phyloP scores from a whole-genome alignment of 148 eudicot genomes.

The Diospyros kaki region DNA sequence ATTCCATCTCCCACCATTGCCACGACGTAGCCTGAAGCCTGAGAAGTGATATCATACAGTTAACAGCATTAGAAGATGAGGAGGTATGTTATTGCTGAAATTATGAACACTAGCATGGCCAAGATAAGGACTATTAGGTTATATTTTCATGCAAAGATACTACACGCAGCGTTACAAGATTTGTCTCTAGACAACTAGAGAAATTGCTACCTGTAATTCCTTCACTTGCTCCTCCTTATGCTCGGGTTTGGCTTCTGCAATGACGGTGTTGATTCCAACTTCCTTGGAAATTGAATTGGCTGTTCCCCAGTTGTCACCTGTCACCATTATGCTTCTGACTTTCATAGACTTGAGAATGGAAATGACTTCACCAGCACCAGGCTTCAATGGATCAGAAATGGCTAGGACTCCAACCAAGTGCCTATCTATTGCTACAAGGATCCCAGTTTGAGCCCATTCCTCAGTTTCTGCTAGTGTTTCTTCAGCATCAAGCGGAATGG shows the following conservation, averaged over 20 bases:
- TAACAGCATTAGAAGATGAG: no score
- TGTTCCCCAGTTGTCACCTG: conserved; percentile 83
- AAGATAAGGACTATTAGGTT: no score
- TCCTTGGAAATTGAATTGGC: conserved; percentile 70
- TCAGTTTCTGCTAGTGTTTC: conserved; percentile 65
- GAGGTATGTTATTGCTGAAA: no score
- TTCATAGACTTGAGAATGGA: conserved; percentile 81
- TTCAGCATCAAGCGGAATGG: conserved; percentile 56
- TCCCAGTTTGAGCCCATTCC: conserved; percentile 69
- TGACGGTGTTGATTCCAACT: conserved; percentile 61
- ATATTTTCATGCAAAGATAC: no score
- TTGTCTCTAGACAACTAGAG: not conserved
- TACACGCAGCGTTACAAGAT: no score
- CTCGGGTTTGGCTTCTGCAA: conserved; percentile 88
- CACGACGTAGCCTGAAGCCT: conserved; percentile 71
- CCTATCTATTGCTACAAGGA: conserved; percentile 57
- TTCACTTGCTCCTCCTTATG: conserved; percentile 68
- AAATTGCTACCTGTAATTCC: conserved; percentile 64
- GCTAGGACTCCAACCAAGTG: conserved; percentile 57
- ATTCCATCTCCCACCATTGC: conserved; percentile 99
- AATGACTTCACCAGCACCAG: conserved; percentile 57
- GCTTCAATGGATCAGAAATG: conserved; percentile 76
- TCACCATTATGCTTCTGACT: conserved; percentile 63
- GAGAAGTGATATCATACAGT: not conserved
- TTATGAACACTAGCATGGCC: no score